Conservation (phyloP, 108 stramenopile genomes). For the Ochromonas danica region DNA sequence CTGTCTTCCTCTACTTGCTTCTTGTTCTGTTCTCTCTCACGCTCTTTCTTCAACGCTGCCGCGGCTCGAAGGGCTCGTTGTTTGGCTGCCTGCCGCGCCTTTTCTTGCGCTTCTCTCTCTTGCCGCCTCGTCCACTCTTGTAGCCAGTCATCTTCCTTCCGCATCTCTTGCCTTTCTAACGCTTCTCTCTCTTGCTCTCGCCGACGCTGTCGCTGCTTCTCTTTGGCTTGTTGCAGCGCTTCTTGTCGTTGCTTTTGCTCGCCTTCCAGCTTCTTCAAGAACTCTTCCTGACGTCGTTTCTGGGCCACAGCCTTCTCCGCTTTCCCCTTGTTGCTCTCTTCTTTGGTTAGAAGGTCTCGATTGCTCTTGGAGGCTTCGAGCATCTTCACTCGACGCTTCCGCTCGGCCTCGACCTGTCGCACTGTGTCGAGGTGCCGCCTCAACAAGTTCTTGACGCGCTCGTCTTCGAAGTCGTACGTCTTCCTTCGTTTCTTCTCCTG, state of each 20-base stretch:
- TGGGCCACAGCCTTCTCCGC: too few relatives aligned
- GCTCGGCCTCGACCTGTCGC: too few relatives aligned
- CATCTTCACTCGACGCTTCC: too few relatives aligned
- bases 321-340: too few relatives aligned
- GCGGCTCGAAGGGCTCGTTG: background rate
- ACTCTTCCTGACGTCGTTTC: too few relatives aligned
- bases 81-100: background rate
- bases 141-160: background rate
- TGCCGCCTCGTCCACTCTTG: background rate
- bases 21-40: background rate
- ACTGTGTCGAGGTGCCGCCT: background rate
- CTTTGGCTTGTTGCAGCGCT: background rate
- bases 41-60: background rate
- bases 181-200: background rate
- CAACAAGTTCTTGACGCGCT: background rate
- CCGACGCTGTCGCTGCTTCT: too few relatives aligned
- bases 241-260: background rate
- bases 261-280: background rate
- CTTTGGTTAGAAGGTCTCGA: too few relatives aligned
- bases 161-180: background rate
- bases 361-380: too few relatives aligned
- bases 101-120: background rate
- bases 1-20: background rate
- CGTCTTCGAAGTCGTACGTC: background rate
- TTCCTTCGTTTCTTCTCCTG: constrained; percentile 7